These are phyloP conservation scores for Triangularia setosa DNA, from an alignment of 2,329 filamentous ascomycete genomes.

Conservation along the genomic window DNA sequence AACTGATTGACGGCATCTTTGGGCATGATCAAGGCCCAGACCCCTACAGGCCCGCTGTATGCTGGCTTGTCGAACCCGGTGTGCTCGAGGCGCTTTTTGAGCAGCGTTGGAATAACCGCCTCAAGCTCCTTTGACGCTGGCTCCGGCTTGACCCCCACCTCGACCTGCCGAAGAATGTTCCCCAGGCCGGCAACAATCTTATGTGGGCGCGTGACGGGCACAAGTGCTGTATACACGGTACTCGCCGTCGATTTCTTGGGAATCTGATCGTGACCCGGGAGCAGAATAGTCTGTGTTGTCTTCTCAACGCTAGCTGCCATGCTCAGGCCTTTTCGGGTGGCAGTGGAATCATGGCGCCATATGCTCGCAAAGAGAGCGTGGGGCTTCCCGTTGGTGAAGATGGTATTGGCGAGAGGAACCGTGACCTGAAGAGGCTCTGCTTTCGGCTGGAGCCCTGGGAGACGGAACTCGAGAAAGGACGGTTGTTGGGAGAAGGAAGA, in stretches of 20 bases:
- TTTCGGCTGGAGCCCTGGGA: constrained; percentile 19
- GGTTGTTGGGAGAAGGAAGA: background rate
- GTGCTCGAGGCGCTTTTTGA: constrained; percentile 38
- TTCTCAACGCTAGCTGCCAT: constrained; percentile 34
- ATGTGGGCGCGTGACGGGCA: constrained; percentile 61
- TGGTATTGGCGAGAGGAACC: constrained; percentile 70
- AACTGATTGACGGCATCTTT: constrained; percentile 4
- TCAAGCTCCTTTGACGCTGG: constrained; percentile 73
- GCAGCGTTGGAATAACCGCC: constrained; percentile 55
- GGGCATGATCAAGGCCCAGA: constrained; percentile 71
- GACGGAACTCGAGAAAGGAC: constrained; percentile 37
- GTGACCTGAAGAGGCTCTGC: constrained; percentile 37
- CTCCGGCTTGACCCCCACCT: constrained; percentile 42
- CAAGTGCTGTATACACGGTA: constrained; percentile 41
- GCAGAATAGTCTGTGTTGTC: constrained; percentile 33
- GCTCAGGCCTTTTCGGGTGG: constrained; percentile 18
- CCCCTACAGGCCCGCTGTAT: constrained; percentile 46
- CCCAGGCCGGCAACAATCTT: constrained; percentile 64
- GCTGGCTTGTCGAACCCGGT: constrained; percentile 19
- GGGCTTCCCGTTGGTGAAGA: constrained; percentile 65
- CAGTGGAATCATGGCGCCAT: constrained; percentile 31
- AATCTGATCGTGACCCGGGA: background rate
- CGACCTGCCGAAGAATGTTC: constrained; percentile 69
- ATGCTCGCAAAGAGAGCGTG: constrained; percentile 53
- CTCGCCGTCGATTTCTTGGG: background rate